phyloP scores from a whole-genome alignment of 2,329 filamentous ascomycete species.

The Apiospora aurea region DNA sequence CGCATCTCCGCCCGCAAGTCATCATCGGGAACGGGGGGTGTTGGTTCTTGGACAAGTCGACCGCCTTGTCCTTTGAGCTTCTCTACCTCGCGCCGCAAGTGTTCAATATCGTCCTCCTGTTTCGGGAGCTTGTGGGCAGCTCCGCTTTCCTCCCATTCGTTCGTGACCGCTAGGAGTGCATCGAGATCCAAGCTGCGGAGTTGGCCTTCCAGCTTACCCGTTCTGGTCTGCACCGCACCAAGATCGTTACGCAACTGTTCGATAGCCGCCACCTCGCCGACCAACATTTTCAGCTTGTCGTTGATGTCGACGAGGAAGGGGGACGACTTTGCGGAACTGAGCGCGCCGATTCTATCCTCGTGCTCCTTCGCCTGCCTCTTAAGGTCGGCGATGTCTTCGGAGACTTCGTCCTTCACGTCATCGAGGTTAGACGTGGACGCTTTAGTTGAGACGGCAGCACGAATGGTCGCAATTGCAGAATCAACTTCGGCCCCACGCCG shows the following conservation, averaged over 20 bases:
- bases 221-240: background rate
- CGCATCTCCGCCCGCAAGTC: slow-evolving; percentile 13
- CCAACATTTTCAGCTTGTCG: background rate
- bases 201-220: background rate
- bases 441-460: background rate
- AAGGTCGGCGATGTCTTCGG: background rate
- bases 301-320: background rate
- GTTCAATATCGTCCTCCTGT: background rate
- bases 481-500: background rate
- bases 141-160: background rate
- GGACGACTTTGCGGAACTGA: background rate
- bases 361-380: background rate
- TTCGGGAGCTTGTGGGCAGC: background rate
- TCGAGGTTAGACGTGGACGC: background rate
- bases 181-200: background rate
- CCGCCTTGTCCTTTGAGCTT: background rate
- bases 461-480: background rate
- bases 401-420: background rate
- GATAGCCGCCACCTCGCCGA: background rate
- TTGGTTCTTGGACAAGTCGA: slow-evolving; percentile 24
- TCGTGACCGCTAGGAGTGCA: background rate
- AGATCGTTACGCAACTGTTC: background rate
- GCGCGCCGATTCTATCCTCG: background rate
- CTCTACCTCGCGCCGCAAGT: background rate
- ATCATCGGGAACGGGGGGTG: slow-evolving; percentile 18